These are phyloP conservation scores for Cantharellus cinnabarinus DNA, from an alignment of 768 basidiomycete species.

Conservation along the genomic window DNA sequence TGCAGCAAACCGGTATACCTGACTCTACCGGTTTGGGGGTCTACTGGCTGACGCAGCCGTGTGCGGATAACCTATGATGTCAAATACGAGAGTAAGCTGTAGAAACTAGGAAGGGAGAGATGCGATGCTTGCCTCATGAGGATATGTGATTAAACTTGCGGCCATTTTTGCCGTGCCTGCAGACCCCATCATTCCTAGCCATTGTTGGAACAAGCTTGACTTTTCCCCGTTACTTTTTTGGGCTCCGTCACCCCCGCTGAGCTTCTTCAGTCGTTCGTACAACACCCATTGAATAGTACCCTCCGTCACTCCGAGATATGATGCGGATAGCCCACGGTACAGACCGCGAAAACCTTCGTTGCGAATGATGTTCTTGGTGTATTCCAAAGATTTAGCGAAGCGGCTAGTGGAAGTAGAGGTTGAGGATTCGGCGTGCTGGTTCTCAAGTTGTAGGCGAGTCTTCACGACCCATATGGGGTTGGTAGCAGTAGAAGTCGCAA, in stretches of 20 bases:
- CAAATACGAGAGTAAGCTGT: background rate
- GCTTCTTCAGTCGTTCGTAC: conserved; percentile 75
- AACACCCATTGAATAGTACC: conserved; percentile 94
- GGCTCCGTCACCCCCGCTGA: conserved; percentile 28
- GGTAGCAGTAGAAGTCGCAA: conserved; percentile 73
- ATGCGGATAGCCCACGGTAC: conserved; percentile 89
- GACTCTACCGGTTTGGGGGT: conserved; percentile 11
- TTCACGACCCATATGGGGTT: conserved; percentile 99
- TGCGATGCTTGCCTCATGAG: conserved; percentile 62
- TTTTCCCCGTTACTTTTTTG: conserved; percentile 1
- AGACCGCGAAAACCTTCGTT: conserved; percentile 75
- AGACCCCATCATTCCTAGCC: conserved; percentile 69
- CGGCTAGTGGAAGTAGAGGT: conserved; percentile 1
- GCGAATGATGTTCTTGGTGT: conserved; percentile 52
- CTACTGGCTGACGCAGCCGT: conserved; percentile 46
- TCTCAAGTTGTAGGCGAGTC: conserved; percentile 69
- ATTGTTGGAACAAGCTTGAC: conserved; percentile 23
- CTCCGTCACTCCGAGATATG: conserved; percentile 89
- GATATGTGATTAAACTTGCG: conserved; percentile 89
- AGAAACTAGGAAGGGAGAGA: background rate
- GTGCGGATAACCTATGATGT: conserved; percentile 63
- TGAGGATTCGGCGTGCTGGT: conserved; percentile 9
- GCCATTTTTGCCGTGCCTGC: conserved; percentile 87
- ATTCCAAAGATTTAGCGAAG: conserved; percentile 11
- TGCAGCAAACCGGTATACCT: conserved; percentile 79